Percentiles rank a stretch among this genome's conserved stretches.
These are phyloP conservation scores for Marasmius tenuissimus DNA, from an alignment of 1,284 basidiomycete genomes.

Conservation along the genomic window DNA sequence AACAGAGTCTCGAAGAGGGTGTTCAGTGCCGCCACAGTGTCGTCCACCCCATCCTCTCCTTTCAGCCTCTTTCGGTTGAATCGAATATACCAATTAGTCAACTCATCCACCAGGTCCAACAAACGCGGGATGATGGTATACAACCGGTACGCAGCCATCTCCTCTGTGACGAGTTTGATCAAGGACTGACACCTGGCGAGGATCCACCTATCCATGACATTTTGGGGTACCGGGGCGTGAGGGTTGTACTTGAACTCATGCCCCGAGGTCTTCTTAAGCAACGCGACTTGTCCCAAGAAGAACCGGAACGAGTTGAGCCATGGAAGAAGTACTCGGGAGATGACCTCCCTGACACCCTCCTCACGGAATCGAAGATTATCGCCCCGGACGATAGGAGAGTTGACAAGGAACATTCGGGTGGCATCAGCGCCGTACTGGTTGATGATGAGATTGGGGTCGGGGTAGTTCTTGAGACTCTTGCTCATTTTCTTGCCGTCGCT, in stretches of 20 bases:
- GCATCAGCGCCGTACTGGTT: constrained; percentile 95
- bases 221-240: constrained; percentile 81
- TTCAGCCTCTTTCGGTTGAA: constrained; percentile 97
- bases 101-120: constrained; percentile 90
- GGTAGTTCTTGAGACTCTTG: constrained; percentile 97
- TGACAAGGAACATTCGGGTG: constrained; percentile 97
- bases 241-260: constrained; percentile 87
- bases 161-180: constrained; percentile 87
- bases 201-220: constrained; percentile 99
- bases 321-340: constrained; percentile 94
- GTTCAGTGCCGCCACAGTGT: constrained; percentile 89
- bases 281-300: constrained; percentile 93
- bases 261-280: constrained; percentile 84
- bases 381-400: constrained; percentile 97
- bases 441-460: constrained; percentile 94
- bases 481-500: constrained; percentile 99
- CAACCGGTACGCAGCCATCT: constrained; percentile 98
- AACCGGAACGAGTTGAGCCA: constrained; percentile 99
- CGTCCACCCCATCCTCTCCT: constrained; percentile 90
- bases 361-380: constrained; percentile 98
- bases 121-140: constrained; percentile 98
- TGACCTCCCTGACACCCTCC: constrained; percentile 95
- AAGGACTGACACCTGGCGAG: constrained; percentile 96
- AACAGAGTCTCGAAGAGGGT: constrained; percentile 95
- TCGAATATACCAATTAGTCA: constrained; percentile 99